phyloP scores from a whole-genome alignment of 306 rosid genomes.

The Cercis canadensis region DNA sequence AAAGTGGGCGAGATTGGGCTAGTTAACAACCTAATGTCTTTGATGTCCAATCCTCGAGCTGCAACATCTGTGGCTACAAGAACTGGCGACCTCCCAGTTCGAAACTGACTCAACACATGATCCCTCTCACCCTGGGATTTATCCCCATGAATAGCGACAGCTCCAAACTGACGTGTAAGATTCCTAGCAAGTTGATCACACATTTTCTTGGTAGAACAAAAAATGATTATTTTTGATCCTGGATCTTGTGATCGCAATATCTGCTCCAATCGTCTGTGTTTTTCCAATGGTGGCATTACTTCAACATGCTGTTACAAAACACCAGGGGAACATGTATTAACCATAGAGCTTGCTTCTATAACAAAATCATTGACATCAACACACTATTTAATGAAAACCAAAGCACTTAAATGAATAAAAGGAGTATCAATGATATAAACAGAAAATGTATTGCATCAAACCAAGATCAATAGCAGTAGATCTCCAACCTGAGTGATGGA shows the following conservation, averaged over 20 bases:
- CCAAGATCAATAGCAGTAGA: slow-evolving; percentile 18
- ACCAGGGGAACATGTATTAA: slow-evolving; percentile 25
- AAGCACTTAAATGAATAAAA: background rate
- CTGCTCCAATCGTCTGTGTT: slow-evolving; percentile 83
- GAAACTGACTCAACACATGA: slow-evolving; percentile 83
- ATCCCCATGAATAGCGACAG: slow-evolving; percentile 98
- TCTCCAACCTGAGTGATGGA: slow-evolving; percentile 86
- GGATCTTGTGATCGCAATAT: slow-evolving; percentile 91
- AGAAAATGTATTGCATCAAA: slow-evolving; percentile 6
- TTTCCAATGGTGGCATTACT: slow-evolving; percentile 72
- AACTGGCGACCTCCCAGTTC: slow-evolving; percentile 85
- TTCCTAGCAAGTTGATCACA: slow-evolving; percentile 97
- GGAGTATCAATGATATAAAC: background rate
- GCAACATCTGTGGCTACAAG: slow-evolving; percentile 99
- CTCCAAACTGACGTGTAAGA: slow-evolving; percentile 92
- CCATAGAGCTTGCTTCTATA: background rate
- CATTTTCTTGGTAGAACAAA: slow-evolving; percentile 99
- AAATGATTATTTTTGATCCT: slow-evolving; percentile 89
- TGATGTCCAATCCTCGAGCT: slow-evolving; percentile 92
- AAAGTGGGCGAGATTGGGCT: background rate
- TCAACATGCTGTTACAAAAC: slow-evolving; percentile 74
- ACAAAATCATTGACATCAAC: background rate
- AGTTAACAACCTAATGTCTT: slow-evolving; percentile 84
- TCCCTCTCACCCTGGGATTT: slow-evolving; percentile 98
- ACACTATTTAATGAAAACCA: slow-evolving; percentile 9